Evolutionary conservation across 495 filamentous ascomycete genomes (phyloP), one percentile per base, ranked within the genome.

Genomic region (Monascus purpureus): DNA sequence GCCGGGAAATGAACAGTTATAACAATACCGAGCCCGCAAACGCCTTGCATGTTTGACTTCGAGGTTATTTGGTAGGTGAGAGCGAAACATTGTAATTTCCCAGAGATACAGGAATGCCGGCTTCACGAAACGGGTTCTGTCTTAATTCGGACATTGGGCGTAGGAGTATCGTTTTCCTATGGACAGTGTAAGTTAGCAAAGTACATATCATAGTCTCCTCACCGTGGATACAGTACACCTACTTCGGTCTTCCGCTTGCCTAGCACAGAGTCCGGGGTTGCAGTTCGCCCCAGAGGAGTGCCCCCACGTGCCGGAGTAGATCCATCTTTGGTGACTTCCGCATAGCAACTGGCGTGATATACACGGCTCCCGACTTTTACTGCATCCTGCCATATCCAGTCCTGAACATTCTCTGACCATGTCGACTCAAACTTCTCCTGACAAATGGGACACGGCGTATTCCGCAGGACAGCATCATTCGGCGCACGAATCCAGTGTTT

Each of bases 311-410:
- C 39, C 19, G 52, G 46, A 7, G 46, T 37, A 16, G 57, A 47
- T 1, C 63, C 53, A 39, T 81, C 77, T 50, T 74, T 80, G 37
- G 67, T 80, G 6, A 85, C 81, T 58, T 96, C 88, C 24, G 69
- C 69, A 49, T 88, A 80, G 42, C 92, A 96, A 34, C 72, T 90
- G 13, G 81, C 85, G 56, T 97, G 90, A 35, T 82, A 95, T 11
- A 92, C 75, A 37, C 81, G 73, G 31, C 61, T 70, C n/a, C 77
- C 80, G 23, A 88, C 68, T 43, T 75, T 71, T 29, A 81, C 61
- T 1, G 90, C 80, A 53, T 97, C 88, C 61, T 80, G 82, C 84
- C 92, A 97, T 18, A 97, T 93, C 67, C 85, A 95, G 38, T 96
- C 85, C 51, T 95, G 84, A 13, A 75, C 80, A 38, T 90, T 82